Evolutionary conservation across 306 rosid genomes (phyloP), one percentile per base, ranked within the genome.

Genomic region (Castanea crenata): DNA sequence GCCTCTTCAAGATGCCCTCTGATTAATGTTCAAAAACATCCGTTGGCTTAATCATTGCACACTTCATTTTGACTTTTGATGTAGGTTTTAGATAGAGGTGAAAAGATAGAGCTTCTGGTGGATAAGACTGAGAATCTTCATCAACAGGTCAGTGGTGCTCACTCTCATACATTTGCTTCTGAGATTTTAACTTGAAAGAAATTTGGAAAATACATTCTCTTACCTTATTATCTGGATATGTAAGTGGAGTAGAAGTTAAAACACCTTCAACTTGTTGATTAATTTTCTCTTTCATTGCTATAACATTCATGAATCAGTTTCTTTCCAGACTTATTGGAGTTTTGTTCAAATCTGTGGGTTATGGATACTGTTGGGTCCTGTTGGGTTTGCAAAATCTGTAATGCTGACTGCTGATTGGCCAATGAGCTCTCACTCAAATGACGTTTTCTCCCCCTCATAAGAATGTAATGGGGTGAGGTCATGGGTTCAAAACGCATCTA

Each of bases 101-200:
- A 95, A 76, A 95, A 90, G 87, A 95, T 95, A 75, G 99, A 95
- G 88, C 98, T 95, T 87, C 84, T 95, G 67, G 99, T 95, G 75
- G 99, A 95, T 63, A 95, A 95, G 88, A 95, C 97, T n/a, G 99
- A 95, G 84, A 95, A 89, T 84, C 98, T 95, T 84, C 99, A 90
- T 76, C 77, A 86, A 74, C 98, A 95, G 99, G 99, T 95, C 63
- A 59, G 87, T 84, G 35, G 56, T 34, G 6, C 41, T 44, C 38
- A 38, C 49, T 38, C 20, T 32, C 10, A 31, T 1, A 32, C 52
- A 67, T 35, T 18, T 35, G 6, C 11, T 11, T 59, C 65, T 21
- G 65, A 23, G 32, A 59, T 59, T 59, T 49, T 10, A 49, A 49
- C 16, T 49, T 12, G 54, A 12, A 49, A 49, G 54, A 49, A 49